A percentile compares a stretch with the other conserved stretches of the same genome.
Evolutionary conservation across 768 basidiomycete species (phyloP).

Genomic region (Mrakia blollopis): DNA sequence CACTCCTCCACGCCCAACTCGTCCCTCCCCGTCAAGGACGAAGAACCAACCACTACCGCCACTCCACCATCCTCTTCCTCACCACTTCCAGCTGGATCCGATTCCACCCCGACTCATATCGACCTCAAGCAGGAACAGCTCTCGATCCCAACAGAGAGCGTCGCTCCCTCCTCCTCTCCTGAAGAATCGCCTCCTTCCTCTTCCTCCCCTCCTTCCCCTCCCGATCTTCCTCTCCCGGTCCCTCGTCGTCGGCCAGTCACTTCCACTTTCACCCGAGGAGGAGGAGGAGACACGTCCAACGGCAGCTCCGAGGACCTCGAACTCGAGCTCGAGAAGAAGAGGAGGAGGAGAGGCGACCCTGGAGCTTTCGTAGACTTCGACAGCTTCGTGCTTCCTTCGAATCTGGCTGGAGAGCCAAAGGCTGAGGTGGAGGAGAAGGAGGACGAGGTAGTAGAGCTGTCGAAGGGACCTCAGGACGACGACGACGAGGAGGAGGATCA

Average conservation of each 20-base stretch:
- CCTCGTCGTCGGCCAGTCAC: not conserved
- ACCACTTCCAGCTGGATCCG: not conserved
- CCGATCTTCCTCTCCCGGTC: not conserved
- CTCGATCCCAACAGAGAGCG: not conserved
- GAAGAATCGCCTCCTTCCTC: not conserved
- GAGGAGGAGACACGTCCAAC: not conserved
- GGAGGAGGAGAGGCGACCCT: slow-evolving; percentile 3
- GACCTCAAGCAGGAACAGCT: not conserved
- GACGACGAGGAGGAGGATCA: not conserved
- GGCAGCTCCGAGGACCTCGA: not conserved
- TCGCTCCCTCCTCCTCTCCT: slow-evolving; percentile 1
- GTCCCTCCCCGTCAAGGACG: not conserved
- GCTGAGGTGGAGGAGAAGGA: not conserved
- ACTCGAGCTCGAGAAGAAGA: slow-evolving; percentile 18
- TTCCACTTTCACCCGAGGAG: not conserved
- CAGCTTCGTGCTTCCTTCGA: not conserved
- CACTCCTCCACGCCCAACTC: not conserved
- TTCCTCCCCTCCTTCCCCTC: not conserved
- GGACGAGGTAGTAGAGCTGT: not conserved
- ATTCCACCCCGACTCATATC: not conserved
- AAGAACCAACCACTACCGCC: not conserved
- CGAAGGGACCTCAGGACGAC: not conserved
- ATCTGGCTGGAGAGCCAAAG: not conserved
- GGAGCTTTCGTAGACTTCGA: slow-evolving; percentile 13
- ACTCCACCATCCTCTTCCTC: not conserved